Evolutionary conservation across 1,139 yeast species (phyloP).

Genomic region (Hyphopichia wangnamkhiaoensis): DNA sequence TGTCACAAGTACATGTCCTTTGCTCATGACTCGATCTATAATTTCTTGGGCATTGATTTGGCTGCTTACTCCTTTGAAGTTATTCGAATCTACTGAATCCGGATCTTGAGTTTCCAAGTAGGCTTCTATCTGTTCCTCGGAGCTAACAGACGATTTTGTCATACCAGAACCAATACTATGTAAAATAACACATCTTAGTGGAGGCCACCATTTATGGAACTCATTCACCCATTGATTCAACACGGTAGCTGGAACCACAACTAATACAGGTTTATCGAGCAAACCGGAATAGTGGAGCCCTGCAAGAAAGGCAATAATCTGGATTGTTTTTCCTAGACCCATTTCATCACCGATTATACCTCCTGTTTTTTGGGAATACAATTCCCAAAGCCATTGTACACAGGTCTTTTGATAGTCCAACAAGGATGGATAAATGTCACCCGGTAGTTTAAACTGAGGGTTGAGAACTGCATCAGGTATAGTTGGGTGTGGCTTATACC

Average conservation of each 20-base stretch:
- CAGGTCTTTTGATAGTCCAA: slow-evolving; percentile 96
- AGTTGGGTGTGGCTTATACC: slow-evolving; percentile 76
- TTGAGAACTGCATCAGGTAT: slow-evolving; percentile 74
- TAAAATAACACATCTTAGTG: slow-evolving; percentile 78
- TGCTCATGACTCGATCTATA: slow-evolving; percentile 50
- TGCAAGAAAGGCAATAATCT: slow-evolving; percentile 85
- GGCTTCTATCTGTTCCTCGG: slow-evolving; percentile 54
- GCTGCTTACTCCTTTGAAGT: slow-evolving; percentile 27
- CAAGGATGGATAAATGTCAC: slow-evolving; percentile 82
- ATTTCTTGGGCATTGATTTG: slow-evolving; percentile 46
- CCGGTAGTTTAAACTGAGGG: slow-evolving; percentile 74
- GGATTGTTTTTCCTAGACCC: slow-evolving; percentile 97
- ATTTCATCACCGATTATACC: slow-evolving; percentile 97
- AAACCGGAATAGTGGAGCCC: slow-evolving; percentile 82
- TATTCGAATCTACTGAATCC: slow-evolving; percentile 28
- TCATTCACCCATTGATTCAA: slow-evolving; percentile 96
- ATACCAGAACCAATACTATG: slow-evolving; percentile 95
- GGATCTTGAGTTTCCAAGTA: slow-evolving; percentile 49
- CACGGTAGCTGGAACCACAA: slow-evolving; percentile 97
- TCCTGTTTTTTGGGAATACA: slow-evolving; percentile 83
- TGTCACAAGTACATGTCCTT: slow-evolving; percentile 85
- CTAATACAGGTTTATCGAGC: slow-evolving; percentile 72
- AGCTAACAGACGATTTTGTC: slow-evolving; percentile 38
- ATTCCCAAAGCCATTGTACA: slow-evolving; percentile 78
- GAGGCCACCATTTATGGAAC: slow-evolving; percentile 98